Evolutionary conservation across 371 early-diverging fungal genomes (phyloP).

Genomic region (Mucor circinelloides): DNA sequence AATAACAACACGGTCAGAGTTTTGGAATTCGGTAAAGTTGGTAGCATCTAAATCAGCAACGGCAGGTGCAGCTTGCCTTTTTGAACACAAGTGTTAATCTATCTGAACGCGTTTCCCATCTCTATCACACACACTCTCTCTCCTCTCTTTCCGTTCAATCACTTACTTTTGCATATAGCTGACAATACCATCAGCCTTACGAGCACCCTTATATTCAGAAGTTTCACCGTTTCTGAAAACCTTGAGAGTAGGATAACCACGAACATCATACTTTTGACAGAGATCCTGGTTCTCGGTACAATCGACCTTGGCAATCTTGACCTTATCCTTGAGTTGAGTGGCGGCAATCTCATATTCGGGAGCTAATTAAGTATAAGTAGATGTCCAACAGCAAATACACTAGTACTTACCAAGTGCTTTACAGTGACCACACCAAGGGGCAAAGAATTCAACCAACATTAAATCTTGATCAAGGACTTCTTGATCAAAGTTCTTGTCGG

Average conservation of each 20-base stretch:
- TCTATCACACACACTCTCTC: not conserved
- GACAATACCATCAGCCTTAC: conserved; percentile 83
- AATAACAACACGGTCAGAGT: conserved; percentile 85
- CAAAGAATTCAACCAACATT: conserved; percentile 93
- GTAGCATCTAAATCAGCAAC: conserved; percentile 66
- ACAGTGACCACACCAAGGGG: conserved; percentile 97
- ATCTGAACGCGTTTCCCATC: not conserved
- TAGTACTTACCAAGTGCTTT: conserved; percentile 68
- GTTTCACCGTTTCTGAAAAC: conserved; percentile 77
- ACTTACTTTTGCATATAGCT: conserved; percentile 89
- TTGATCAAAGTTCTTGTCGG: conserved; percentile 63
- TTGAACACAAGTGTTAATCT: conserved; percentile 1
- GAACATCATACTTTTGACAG: conserved; percentile 79
- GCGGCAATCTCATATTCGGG: conserved; percentile 95
- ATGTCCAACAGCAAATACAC: not conserved
- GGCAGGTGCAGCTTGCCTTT: conserved; percentile 78
- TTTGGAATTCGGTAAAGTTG: conserved; percentile 72
- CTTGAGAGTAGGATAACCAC: conserved; percentile 95
- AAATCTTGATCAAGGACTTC: conserved; percentile 67
- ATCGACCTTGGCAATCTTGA: conserved; percentile 93
- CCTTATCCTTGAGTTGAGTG: conserved; percentile 69
- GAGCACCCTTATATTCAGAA: conserved; percentile 80
- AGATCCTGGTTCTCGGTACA: conserved; percentile 86
- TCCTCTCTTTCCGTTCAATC: not conserved
- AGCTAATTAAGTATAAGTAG: conserved; percentile 45